A percentile compares a stretch with the other conserved stretches of the same genome.
phyloP scores from a whole-genome alignment of 768 basidiomycete species.

The Psilocybe azurescens region DNA sequence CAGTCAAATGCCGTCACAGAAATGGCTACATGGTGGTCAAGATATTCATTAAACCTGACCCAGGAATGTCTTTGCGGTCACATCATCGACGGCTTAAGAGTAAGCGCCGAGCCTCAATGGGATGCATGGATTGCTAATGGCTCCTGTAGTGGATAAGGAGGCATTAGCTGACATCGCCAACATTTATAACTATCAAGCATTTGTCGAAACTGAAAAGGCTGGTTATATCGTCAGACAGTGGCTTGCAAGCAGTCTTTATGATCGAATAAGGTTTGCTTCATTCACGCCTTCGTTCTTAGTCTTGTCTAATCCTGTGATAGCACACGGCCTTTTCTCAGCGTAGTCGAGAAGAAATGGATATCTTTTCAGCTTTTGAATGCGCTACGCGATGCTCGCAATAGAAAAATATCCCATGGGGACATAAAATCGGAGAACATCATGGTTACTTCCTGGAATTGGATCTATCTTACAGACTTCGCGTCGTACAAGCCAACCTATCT shows the following conservation, averaged over 20 bases:
- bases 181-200: constrained; percentile 86
- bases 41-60: constrained; percentile 95
- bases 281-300: not conserved
- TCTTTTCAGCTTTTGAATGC: constrained; percentile 90
- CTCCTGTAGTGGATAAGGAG: constrained; percentile 78
- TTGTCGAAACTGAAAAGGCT: constrained; percentile 94
- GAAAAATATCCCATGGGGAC: constrained; percentile 95
- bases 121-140: constrained; percentile 2
- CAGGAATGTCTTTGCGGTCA: constrained; percentile 73
- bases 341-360: constrained; percentile 98
- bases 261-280: constrained; percentile 85
- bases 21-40: constrained; percentile 90
- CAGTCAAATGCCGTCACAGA: constrained; percentile 85
- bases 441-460: constrained; percentile 95
- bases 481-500: constrained; percentile 95
- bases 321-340: constrained; percentile 91
- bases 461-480: constrained; percentile 95
- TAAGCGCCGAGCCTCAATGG: constrained; percentile 31
- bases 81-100: constrained; percentile 84
- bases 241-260: constrained; percentile 93
- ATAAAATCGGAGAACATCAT: constrained; percentile 98
- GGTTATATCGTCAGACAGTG: constrained; percentile 96
- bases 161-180: constrained; percentile 84
- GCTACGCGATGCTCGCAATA: constrained; percentile 80
- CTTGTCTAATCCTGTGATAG: constrained; percentile 43